Percentiles rank a stretch among this genome's conserved stretches.
Evolutionary conservation across 2,329 filamentous ascomycete genomes (phyloP).

Genomic region (Colletotrichum higginsianum): DNA sequence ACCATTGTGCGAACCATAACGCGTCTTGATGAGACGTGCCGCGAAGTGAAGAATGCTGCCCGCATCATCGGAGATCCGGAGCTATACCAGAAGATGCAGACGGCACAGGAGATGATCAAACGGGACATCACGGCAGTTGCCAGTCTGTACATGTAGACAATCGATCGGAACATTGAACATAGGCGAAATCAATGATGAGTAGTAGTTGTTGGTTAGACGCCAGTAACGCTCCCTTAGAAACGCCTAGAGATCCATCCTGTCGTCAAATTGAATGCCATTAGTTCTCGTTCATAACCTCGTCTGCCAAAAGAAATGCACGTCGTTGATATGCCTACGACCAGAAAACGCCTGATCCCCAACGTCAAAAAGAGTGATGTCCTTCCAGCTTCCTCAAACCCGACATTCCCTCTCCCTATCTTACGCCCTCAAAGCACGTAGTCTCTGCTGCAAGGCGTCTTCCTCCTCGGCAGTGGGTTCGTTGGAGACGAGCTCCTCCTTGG

Average conservation of each 20-base stretch:
- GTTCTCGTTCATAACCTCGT: constrained; percentile 11
- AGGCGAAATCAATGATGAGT: background rate
- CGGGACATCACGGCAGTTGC: constrained; percentile 93
- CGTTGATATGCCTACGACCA: constrained; percentile 17
- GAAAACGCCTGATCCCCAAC: constrained; percentile 26
- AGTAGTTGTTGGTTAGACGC: background rate
- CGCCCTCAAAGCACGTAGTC: constrained; percentile 69
- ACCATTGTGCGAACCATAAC: constrained; percentile 98
- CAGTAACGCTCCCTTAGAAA: background rate
- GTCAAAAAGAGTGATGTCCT: constrained; percentile 28
- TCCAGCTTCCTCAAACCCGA: constrained; percentile 2
- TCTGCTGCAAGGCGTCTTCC: constrained; percentile 80
- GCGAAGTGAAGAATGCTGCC: constrained; percentile 97
- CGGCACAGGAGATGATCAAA: constrained; percentile 97
- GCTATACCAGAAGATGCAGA: constrained; percentile 96
- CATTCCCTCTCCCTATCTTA: constrained; percentile 47
- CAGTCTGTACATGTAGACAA: constrained; percentile 84
- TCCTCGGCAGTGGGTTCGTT: constrained; percentile 82
- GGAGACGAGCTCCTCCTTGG: constrained; percentile 71
- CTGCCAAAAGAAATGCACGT: constrained; percentile 11
- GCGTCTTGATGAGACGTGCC: constrained; percentile 92
- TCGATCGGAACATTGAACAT: background rate
- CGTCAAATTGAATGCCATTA: background rate
- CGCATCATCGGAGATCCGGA: constrained; percentile 95
- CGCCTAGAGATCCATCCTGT: background rate